phyloP scores from a whole-genome alignment of 2,329 filamentous ascomycete species.

The Escovopsis sp. region DNA sequence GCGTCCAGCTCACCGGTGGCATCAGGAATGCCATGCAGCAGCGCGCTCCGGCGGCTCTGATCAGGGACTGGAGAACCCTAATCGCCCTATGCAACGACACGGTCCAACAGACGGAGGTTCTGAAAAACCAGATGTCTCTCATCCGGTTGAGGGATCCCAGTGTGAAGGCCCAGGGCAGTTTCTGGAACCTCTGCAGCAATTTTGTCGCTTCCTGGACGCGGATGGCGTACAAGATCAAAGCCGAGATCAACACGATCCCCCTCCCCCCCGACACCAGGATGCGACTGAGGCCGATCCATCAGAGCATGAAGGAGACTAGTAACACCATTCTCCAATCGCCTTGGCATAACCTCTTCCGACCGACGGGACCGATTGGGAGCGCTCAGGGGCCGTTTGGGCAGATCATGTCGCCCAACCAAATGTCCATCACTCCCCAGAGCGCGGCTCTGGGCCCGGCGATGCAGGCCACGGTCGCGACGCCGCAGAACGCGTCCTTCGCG shows the following conservation, averaged over 20 bases:
- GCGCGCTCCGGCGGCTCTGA: constrained; percentile 41
- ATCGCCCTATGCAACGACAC: constrained; percentile 57
- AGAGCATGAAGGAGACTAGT: constrained; percentile 66
- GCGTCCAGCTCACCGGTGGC: constrained; percentile 48
- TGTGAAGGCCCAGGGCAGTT: constrained; percentile 46
- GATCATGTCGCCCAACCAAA: constrained; percentile 11
- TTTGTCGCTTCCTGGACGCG: constrained; percentile 59
- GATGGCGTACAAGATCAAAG: constrained; percentile 46
- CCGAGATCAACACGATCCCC: constrained; percentile 34
- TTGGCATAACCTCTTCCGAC: constrained; percentile 32
- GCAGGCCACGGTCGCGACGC: constrained; percentile 73
- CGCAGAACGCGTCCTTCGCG: constrained; percentile 41
- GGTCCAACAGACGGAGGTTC: constrained; percentile 56
- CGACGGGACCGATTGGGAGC: neutral
- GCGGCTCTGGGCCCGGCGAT: constrained; percentile 80
- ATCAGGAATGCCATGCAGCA: constrained; percentile 49
- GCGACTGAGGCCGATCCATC: constrained; percentile 67
- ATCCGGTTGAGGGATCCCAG: constrained; percentile 79
- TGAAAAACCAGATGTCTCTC: constrained; percentile 57
- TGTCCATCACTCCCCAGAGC: constrained; percentile 75
- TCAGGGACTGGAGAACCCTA: constrained; percentile 54
- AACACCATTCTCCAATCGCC: constrained; percentile 51
- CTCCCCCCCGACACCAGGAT: constrained; percentile 54
- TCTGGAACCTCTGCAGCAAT: constrained; percentile 59
- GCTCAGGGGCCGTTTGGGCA: constrained; percentile 1